These are phyloP conservation scores for Cytospora piceicola DNA, from an alignment of 2,329 filamentous ascomycete species.

Conservation along the genomic window DNA sequence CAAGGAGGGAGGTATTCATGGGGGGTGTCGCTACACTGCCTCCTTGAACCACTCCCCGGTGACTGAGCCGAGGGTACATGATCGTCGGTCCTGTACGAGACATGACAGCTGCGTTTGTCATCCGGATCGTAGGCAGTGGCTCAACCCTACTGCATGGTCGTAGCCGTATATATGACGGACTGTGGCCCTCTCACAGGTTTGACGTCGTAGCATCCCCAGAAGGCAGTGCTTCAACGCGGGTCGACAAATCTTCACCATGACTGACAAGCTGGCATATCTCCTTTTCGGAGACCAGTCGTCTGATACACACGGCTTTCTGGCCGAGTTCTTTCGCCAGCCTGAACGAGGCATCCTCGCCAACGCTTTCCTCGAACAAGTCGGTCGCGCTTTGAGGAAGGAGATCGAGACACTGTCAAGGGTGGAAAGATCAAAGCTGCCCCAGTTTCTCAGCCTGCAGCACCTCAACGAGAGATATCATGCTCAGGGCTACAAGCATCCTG, in stretches of 20 bases:
- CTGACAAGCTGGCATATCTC: conserved; percentile 57
- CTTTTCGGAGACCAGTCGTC: conserved; percentile 75
- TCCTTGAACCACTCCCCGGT: conserved; percentile 22
- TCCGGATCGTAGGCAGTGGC: conserved; percentile 21
- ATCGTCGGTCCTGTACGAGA: conserved; percentile 20
- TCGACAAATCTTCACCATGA: conserved; percentile 44
- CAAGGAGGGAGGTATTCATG: conserved; percentile 38
- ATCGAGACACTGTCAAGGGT: conserved; percentile 59
- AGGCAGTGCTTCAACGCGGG: conserved; percentile 30
- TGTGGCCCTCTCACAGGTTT: conserved; percentile 11
- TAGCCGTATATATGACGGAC: conserved; percentile 27
- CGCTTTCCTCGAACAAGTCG: conserved; percentile 63
- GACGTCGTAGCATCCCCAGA: conserved; percentile 17
- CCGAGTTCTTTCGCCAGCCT: conserved; percentile 53
- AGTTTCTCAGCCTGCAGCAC: conserved; percentile 65
- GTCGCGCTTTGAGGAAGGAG: conserved; percentile 63
- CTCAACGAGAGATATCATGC: conserved; percentile 67
- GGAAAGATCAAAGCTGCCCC: conserved; percentile 62
- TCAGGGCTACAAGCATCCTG: conserved; percentile 60
- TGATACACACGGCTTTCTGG: conserved; percentile 67
- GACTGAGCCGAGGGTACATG: conserved; percentile 16
- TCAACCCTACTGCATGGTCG: conserved; percentile 6
- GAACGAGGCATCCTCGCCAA: conserved; percentile 57
- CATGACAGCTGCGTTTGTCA: neutral
- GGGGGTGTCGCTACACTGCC: conserved; percentile 33